A percentile compares a stretch with the other conserved stretches of the same genome.
phyloP scores from a whole-genome alignment of 2,329 filamentous ascomycete species.

The Arthroderma uncinatum region DNA sequence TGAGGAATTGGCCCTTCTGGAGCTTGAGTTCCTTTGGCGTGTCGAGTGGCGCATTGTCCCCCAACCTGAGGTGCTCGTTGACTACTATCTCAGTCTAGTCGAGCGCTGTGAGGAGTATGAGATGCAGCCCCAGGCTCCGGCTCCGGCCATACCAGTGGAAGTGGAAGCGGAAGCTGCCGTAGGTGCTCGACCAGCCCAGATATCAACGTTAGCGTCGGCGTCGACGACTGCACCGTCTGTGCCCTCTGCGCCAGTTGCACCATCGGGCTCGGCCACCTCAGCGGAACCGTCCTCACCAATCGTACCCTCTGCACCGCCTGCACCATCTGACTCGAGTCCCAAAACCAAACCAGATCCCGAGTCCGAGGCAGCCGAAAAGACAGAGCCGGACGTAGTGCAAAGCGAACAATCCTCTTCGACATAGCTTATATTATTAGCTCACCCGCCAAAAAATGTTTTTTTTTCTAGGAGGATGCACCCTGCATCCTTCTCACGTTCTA shows the following conservation, averaged over 20 bases:
- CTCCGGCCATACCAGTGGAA: not conserved
- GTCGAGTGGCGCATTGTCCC: constrained; percentile 97
- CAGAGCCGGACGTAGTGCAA: not conserved
- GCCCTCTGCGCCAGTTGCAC: not conserved
- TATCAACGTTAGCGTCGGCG: not conserved
- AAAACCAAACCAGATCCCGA: not conserved
- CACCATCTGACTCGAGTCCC: not conserved
- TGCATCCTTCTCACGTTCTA: not conserved
- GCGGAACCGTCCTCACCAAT: not conserved
- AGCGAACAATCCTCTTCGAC: not conserved
- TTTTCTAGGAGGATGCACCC: no score
- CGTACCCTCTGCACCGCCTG: not conserved
- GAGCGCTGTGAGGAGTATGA: constrained; percentile 52
- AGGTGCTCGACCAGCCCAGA: not conserved
- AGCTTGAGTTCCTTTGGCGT: constrained; percentile 83
- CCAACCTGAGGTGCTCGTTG: constrained; percentile 81
- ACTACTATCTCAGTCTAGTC: constrained; percentile 84
- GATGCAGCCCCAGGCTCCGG: constrained; percentile 32
- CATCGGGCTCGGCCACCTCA: not conserved
- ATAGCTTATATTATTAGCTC: not conserved
- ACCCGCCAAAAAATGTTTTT: no score
- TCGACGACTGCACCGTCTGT: not conserved
- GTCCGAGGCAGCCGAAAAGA: not conserved
- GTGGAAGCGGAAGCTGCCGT: not conserved
- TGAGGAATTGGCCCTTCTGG: constrained; percentile 76